Evolutionary conservation across 495 filamentous ascomycete species (phyloP).

Genomic region (Aspergillus haitiensis): DNA sequence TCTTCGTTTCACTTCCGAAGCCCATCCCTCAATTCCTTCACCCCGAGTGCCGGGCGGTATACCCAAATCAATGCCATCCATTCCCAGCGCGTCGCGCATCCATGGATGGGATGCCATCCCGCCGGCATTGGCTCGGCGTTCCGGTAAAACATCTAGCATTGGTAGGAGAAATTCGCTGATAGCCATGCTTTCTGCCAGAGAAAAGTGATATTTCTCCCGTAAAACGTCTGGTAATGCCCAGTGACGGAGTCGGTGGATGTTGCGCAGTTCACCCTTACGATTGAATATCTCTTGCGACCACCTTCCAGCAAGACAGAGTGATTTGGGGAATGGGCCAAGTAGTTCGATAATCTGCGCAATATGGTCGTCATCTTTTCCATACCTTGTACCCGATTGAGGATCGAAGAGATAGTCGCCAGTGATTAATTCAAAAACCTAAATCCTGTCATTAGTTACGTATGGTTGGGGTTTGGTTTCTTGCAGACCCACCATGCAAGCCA

Average conservation of each 20-base stretch:
- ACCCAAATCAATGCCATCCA: slow-evolving; percentile 74
- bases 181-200: slow-evolving; percentile 68
- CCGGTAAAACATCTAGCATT: slow-evolving; percentile 88
- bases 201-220: slow-evolving; percentile 95
- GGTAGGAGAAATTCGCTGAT: slow-evolving; percentile 86
- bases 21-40: slow-evolving; percentile 96
- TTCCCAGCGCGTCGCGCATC: slow-evolving; percentile 79
- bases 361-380: slow-evolving; percentile 99
- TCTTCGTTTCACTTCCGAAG: slow-evolving; percentile 83
- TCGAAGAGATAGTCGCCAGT: slow-evolving; percentile 99
- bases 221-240: slow-evolving; percentile 96
- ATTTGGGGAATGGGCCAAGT: slow-evolving; percentile 88
- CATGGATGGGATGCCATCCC: slow-evolving; percentile 87
- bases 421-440: slow-evolving; percentile 91
- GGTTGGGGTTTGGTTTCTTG: too few species aligned
- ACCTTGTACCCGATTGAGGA: slow-evolving; percentile 97
- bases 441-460: slow-evolving; percentile 5
- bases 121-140: slow-evolving; percentile 88
- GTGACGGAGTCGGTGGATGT: slow-evolving; percentile 94
- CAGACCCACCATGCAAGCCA: slow-evolving; percentile 89
- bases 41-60: slow-evolving; percentile 77
- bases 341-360: slow-evolving; percentile 99
- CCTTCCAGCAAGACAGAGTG: slow-evolving; percentile 85
- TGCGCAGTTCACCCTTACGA: slow-evolving; percentile 92
- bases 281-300: slow-evolving; percentile 99